Percentiles rank a stretch among this genome's conserved stretches.
phyloP scores from a whole-genome alignment of 768 basidiomycete species.

The Boletus patriciae region DNA sequence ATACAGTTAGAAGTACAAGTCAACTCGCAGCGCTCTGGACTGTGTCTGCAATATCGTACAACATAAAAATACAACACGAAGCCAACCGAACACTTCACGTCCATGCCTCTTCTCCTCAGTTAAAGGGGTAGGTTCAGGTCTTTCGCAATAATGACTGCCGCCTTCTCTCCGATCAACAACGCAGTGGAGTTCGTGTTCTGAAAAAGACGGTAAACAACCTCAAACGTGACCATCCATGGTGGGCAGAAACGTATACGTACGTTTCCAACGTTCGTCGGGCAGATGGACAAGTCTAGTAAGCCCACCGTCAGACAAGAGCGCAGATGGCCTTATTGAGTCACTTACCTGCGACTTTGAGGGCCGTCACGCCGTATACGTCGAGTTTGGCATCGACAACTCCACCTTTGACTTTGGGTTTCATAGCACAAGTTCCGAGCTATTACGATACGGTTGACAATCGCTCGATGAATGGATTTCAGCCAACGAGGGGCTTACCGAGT shows the following conservation, averaged over 20 bases:
- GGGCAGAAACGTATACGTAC: background rate
- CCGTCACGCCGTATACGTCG: constrained; percentile 16
- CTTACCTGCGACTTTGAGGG: constrained; percentile 16
- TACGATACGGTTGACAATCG: background rate
- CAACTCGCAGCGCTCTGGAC: too few relatives aligned
- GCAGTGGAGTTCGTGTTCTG: constrained; percentile 19
- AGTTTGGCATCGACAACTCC: constrained; percentile 15
- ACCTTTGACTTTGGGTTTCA: background rate
- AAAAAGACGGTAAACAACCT: background rate
- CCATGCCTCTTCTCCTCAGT: too few relatives aligned
- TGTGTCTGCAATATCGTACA: too few relatives aligned
- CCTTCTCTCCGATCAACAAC: constrained; percentile 21
- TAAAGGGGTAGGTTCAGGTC: background rate
- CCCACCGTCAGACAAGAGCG: background rate
- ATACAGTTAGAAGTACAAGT: too few relatives aligned
- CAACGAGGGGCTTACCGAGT: background rate
- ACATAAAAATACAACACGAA: too few relatives aligned
- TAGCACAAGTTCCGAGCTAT: background rate
- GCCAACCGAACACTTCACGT: too few relatives aligned
- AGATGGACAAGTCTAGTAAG: background rate
- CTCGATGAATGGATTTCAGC: background rate
- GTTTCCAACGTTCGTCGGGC: constrained; percentile 3
- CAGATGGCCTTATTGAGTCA: background rate
- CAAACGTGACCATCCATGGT: background rate
- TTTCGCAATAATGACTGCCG: constrained; percentile 12